A percentile compares a stretch with the other conserved stretches of the same genome.
Evolutionary conservation across 2,329 filamentous ascomycete genomes (phyloP).

Genomic region (Cytospora piceicola): DNA sequence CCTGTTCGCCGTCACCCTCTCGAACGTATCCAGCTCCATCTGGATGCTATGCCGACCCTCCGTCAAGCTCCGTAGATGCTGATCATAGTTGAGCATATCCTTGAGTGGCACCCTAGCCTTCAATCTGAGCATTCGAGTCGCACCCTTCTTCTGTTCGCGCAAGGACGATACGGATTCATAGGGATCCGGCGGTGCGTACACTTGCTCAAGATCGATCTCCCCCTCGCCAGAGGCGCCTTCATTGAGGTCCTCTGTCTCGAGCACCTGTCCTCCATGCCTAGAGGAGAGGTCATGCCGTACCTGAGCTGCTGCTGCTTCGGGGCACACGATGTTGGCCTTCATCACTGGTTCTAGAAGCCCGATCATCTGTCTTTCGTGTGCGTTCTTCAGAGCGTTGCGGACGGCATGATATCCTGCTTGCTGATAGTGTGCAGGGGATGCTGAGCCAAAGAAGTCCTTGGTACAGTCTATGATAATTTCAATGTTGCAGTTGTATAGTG

Average conservation of each 20-base stretch:
- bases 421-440: slow-evolving; percentile 70
- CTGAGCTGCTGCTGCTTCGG: slow-evolving; percentile 77
- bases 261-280: slow-evolving; percentile 73
- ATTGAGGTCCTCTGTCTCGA: slow-evolving; percentile 66
- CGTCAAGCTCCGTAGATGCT: slow-evolving; percentile 85
- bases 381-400: slow-evolving; percentile 67
- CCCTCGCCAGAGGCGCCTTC: slow-evolving; percentile 38
- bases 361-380: slow-evolving; percentile 57
- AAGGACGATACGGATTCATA: slow-evolving; percentile 66
- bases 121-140: slow-evolving; percentile 63
- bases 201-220: slow-evolving; percentile 69
- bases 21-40: slow-evolving; percentile 62
- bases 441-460: slow-evolving; percentile 67
- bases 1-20: slow-evolving; percentile 56
- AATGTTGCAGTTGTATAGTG: slow-evolving; percentile 76
- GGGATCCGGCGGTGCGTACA: slow-evolving; percentile 89
- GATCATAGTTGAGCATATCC: slow-evolving; percentile 95
- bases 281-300: slow-evolving; percentile 83
- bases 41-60: slow-evolving; percentile 72
- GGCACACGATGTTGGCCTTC: slow-evolving; percentile 83
- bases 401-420: slow-evolving; percentile 65
- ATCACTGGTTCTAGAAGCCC: slow-evolving; percentile 91
- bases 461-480: slow-evolving; percentile 69
- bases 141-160: slow-evolving; percentile 52
- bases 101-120: slow-evolving; percentile 88